A percentile compares a stretch with the other conserved stretches of the same genome.
Conservation (phyloP, 257 asterid genomes). For the Rehmannia glutinosa region DNA sequence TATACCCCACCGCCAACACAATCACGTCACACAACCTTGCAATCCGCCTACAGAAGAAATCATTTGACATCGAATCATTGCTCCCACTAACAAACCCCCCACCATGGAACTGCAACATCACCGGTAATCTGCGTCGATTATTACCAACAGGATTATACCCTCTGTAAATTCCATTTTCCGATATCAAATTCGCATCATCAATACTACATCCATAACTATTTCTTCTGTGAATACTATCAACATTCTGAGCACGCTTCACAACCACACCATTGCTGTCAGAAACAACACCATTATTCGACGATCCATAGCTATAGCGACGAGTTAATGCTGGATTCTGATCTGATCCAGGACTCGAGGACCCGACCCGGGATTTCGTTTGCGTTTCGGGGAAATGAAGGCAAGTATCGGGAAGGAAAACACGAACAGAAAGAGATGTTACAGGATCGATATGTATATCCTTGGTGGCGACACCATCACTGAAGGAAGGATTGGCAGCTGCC, state of each 20-base stretch:
- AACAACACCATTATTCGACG: conserved; percentile 31
- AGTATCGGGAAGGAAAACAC: conserved; percentile 81
- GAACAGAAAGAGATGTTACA: conserved; percentile 63
- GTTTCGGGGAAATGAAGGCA: conserved; percentile 52
- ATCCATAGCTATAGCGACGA: conserved; percentile 63
- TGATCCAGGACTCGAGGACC: conserved; percentile 24
- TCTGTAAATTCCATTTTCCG: conserved; percentile 53
- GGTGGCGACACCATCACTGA: conserved; percentile 87
- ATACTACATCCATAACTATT: conserved; percentile 53
- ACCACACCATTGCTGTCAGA: conserved; percentile 32
- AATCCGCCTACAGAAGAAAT: conserved; percentile 77
- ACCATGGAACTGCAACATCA: conserved; percentile 87
- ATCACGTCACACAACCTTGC: conserved; percentile 86
- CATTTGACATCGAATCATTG: conserved; percentile 78
- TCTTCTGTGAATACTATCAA: conserved; percentile 35
- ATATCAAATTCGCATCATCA: conserved; percentile 48
- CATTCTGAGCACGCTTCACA: conserved; percentile 27
- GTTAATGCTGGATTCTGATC: conserved; percentile 31
- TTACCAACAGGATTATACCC: conserved; percentile 65
- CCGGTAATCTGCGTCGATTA: conserved; percentile 55
- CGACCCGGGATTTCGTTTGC: conserved; percentile 22
- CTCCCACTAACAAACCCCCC: conserved; percentile 91
- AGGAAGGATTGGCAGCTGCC: conserved; percentile 67
- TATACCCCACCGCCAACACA: conserved; percentile 86
- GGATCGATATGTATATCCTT: conserved; percentile 89